Base-by-base conservation (phyloP, 306 rosid genomes). In the Lithocarpus polystachyus region DNA sequence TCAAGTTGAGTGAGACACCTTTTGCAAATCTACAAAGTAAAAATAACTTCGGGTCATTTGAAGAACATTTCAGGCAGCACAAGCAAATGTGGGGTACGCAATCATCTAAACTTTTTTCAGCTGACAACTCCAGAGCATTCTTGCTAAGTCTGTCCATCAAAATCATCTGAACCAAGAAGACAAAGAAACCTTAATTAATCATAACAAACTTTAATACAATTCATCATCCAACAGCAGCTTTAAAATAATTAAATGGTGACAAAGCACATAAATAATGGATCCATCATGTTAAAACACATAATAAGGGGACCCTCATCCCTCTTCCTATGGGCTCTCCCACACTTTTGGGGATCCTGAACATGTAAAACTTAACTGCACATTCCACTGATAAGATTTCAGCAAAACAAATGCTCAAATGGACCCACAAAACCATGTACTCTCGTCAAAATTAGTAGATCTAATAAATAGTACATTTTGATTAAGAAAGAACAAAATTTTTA, bases 71-170 rank as follows among this genome's bases (percentile, higher is more conserved):
- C 60, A 56, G 52, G 53, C 37, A 45, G 82, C 56, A 80, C 54
- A 65, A 61, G 89, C 91, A 87, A 31, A 92, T 85, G 83, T 95
- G 99, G 77, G 28, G 28, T 26, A 26, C 0, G 28, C 0, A 2
- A 26, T 26, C 28, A 1, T 26, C 28, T 1, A 2, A 74, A 81
- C 75, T 61, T 87, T 81, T 95, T 76, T 95, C 97, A 64, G 98
- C 91, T 37, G 97, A 90, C 61, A 95, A 87, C 88, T 92, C 99
- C 76, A 88, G 72, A 77, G 98, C 90, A 85, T 77, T 85, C 87
- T 87, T 91, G 86, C 96, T 92, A 75, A 92, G 86, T 51, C 98
- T 98, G 55, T 89, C 89, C 98, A 95, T 87, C 84, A 95, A 84
- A 75, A 95, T 81, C 83, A 95, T 81, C 99, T 95, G 90, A 83